Evolutionary conservation across 345 rosid species (phyloP).

Genomic region (Adansonia digitata): DNA sequence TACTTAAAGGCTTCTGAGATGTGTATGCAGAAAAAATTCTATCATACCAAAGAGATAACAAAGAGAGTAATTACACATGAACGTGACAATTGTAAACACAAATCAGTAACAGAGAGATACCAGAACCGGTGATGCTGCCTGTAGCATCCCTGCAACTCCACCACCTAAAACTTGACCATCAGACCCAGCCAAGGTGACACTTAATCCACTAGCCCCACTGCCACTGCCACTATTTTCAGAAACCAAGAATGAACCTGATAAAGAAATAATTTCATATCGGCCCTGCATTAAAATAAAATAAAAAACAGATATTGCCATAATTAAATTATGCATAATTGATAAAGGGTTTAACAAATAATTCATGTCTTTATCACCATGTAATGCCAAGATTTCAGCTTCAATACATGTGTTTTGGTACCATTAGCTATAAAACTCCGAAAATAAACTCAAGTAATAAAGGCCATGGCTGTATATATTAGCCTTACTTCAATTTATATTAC

Average conservation of each 20-base stretch:
- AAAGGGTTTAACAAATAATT: background rate
- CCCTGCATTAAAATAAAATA: conserved; percentile 74
- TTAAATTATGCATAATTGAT: background rate
- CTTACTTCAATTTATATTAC: background rate
- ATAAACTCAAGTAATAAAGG: background rate
- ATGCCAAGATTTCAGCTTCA: background rate
- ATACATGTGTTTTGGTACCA: background rate
- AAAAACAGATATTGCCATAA: background rate
- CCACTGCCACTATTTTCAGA: conserved; percentile 46
- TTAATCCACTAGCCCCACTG: conserved; percentile 47
- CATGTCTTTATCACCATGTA: background rate
- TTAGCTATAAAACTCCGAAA: background rate
- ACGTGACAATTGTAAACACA: background rate
- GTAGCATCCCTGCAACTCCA: conserved; percentile 60
- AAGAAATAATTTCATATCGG: conserved; percentile 67
- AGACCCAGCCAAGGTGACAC: conserved; percentile 67
- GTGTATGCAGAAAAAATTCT: background rate
- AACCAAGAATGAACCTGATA: conserved; percentile 64
- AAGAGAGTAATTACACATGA: background rate
- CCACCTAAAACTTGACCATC: conserved; percentile 84
- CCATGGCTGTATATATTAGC: background rate
- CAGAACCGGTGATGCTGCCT: conserved; percentile 87
- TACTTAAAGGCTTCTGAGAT: background rate
- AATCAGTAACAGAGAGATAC: conserved; percentile 24
- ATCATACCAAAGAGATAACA: background rate